Percentiles rank a stretch among this genome's conserved stretches.
Conservation (phyloP, 1,139 yeast species). For the Hyphopichia wangnamkhiaoensis region DNA sequence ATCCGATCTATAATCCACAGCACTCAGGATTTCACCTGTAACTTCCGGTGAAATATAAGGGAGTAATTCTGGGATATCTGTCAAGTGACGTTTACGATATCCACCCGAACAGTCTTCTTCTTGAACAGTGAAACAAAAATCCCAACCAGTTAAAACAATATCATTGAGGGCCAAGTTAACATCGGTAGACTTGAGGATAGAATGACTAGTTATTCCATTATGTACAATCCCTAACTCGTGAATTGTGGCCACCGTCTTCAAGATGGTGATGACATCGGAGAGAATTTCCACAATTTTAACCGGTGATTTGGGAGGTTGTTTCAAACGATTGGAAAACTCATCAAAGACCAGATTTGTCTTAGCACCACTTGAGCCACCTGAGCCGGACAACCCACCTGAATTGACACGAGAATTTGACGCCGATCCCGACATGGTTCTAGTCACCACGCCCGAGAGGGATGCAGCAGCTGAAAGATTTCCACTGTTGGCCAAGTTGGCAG, state of each 20-base stretch:
- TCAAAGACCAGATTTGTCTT: conserved; percentile 6
- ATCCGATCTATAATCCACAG: conserved; percentile 53
- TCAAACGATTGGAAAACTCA: conserved; percentile 4
- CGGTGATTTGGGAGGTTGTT: conserved; percentile 20
- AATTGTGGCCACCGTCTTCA: conserved; percentile 36
- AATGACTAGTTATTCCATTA: conserved; percentile 46
- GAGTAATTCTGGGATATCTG: conserved; percentile 35
- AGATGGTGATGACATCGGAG: conserved; percentile 30
- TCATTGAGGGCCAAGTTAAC: conserved; percentile 21
- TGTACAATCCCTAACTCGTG: conserved; percentile 51
- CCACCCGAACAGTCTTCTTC: conserved; percentile 44
- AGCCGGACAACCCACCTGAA: too few species aligned
- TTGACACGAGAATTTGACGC: background rate
- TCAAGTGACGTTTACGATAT: conserved; percentile 29
- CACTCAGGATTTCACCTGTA: conserved; percentile 40
- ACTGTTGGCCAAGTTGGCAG: background rate
- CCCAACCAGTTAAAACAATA: conserved; percentile 51
- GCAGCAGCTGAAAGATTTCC: background rate
- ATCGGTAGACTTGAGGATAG: conserved; percentile 33
- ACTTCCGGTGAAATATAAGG: conserved; percentile 58
- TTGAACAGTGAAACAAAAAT: conserved; percentile 45
- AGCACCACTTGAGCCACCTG: background rate
- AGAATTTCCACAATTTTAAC: conserved; percentile 32
- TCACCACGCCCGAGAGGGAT: background rate
- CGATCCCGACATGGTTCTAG: background rate